Evolutionary conservation across 2,329 filamentous ascomycete species (phyloP), one percentile per base, ranked within the genome.

Genomic region (Corinectria fuckeliana): DNA sequence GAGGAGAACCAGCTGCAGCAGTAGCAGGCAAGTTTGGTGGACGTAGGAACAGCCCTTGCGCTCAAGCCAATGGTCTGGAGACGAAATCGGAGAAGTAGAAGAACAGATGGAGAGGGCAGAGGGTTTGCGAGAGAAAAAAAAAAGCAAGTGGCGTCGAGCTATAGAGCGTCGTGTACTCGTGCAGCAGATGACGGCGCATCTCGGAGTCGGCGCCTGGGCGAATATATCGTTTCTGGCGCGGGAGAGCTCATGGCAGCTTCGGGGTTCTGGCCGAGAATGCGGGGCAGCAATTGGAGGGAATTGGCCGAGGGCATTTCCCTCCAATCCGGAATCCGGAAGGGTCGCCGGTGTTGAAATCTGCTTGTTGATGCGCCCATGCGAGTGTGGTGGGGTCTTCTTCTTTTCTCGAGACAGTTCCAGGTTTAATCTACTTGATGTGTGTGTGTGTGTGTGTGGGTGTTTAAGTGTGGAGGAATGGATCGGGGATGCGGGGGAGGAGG

Each of bases 251-350:
- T 61, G 54, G 61, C 61, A 58, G 50, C 44, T 42, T 68, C 68
- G 68, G 68, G 55, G 61, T 70, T 68, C 68, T 65, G 34, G 26
- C 66, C 68, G 68, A 60, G 42, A 50, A 54, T 32, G 64, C 53
- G 65, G 67, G 64, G 59, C 58, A 56, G 45, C 58, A 61, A 73
- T 73, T 73, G 71, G 71, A 71, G 71, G 71, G 66, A 68, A 67
- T 63, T 54, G 55, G 51, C 61, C 52, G 44, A 45, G 61, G 57
- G 49, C 41, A 30, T 56, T 44, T 61, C 60, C 68, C 68, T 66
- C 68, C 68, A 70, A 70, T 63, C 32, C 62, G 49, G 28, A 47
- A 55, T 49, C 47, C 62, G 49, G 28, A 47, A 55, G 50, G 44
- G 34, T 41, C 42, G 48, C 41, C 59, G 30, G 44, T 50, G 25